Percentiles rank a stretch among this genome's conserved stretches.
phyloP scores from a whole-genome alignment of 768 basidiomycete genomes.

The Strobilomyces confusus region DNA sequence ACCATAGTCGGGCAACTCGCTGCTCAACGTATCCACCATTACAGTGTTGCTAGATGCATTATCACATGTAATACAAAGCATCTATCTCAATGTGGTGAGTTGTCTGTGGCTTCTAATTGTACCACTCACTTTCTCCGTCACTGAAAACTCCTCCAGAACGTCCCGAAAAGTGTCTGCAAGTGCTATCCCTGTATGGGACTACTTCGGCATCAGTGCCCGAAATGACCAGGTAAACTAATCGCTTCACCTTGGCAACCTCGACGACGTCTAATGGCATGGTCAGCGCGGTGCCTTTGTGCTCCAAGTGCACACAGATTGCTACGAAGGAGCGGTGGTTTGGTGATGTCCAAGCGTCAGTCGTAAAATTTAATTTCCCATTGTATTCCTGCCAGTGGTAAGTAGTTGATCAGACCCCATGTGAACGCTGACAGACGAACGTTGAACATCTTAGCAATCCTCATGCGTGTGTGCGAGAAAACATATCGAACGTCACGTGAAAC shows the following conservation, averaged over 20 bases:
- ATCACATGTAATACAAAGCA: too few relatives aligned
- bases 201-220: not conserved
- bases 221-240: too few relatives aligned
- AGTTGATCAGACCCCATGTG: too few relatives aligned
- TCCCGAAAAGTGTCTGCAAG: too few relatives aligned
- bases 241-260: not conserved
- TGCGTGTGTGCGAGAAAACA: not conserved
- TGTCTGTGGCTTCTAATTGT: too few relatives aligned
- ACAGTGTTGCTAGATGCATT: too few relatives aligned
- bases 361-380: slow-evolving; percentile 1
- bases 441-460: not conserved
- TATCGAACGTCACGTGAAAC: not conserved
- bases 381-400: not conserved
- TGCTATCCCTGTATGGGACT: not conserved
- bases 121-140: too few relatives aligned
- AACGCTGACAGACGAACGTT: too few relatives aligned
- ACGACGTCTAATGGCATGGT: not conserved
- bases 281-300: not conserved
- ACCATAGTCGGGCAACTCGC: not conserved
- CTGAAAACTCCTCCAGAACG: too few relatives aligned
- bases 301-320: not conserved
- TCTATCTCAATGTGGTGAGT: too few relatives aligned
- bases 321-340: not conserved
- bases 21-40: too few relatives aligned
- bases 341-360: not conserved